Conservation (phyloP, 2,329 filamentous ascomycete genomes). For the Aspergillus fumigatus region DNA sequence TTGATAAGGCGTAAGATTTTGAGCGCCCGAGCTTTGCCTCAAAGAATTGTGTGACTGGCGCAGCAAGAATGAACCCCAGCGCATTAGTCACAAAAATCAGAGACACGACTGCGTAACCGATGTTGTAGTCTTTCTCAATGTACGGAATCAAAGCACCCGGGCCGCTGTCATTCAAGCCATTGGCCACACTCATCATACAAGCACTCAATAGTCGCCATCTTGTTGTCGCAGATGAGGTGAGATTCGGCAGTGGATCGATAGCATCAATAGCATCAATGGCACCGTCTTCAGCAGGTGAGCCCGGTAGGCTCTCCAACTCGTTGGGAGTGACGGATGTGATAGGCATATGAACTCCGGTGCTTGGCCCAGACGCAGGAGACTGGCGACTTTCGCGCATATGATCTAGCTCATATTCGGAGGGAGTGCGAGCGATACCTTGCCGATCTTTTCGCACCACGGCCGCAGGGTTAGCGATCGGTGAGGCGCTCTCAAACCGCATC, state of each 20-base stretch:
- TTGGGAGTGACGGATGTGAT: conserved; percentile 11
- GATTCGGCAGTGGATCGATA: conserved; percentile 21
- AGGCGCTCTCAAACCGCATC: conserved; percentile 39
- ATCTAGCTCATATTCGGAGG: conserved; percentile 19
- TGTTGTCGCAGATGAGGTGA: conserved; percentile 42
- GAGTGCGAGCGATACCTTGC: conserved; percentile 16
- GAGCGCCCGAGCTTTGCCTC: conserved; percentile 61
- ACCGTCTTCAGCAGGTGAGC: conserved; percentile 13
- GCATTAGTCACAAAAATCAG: conserved; percentile 78
- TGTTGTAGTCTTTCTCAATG: conserved; percentile 69
- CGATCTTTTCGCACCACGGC: conserved; percentile 30
- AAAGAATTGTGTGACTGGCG: conserved; percentile 63
- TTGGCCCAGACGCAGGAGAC: neutral
- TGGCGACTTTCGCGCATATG: conserved; percentile 10
- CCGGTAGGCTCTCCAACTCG: conserved; percentile 23
- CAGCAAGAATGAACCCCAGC: conserved; percentile 68
- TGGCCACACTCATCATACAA: conserved; percentile 62
- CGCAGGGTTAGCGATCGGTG: conserved; percentile 34
- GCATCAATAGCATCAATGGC: conserved; percentile 17
- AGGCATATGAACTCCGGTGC: conserved; percentile 6
- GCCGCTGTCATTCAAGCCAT: conserved; percentile 70
- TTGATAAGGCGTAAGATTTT: conserved; percentile 56
- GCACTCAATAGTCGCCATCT: conserved; percentile 62
- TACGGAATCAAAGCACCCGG: conserved; percentile 77
- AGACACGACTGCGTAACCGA: conserved; percentile 74